Evolutionary conservation across 805 yeast genomes (phyloP).

Genomic region (Saturnispora bothae): DNA sequence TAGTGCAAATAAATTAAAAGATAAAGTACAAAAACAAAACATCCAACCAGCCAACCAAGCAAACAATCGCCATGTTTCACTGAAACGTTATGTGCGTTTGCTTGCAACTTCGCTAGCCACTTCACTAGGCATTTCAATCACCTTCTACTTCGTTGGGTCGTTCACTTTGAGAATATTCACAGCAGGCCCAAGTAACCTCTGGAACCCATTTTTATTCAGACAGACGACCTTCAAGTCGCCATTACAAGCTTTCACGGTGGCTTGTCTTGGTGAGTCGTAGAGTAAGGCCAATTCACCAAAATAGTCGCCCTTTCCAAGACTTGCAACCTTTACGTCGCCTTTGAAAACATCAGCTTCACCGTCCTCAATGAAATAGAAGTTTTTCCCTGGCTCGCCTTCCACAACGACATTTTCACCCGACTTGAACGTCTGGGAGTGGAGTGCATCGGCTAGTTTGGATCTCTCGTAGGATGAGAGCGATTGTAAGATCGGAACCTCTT

Average conservation of each 20-base stretch:
- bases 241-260: conserved; percentile 66
- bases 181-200: conserved; percentile 88
- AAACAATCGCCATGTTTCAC: too few species aligned
- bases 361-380: conserved; percentile 63
- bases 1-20: too few species aligned
- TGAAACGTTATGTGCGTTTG: too few species aligned
- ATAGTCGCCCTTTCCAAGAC: conserved; percentile 72
- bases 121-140: not conserved
- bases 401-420: conserved; percentile 65
- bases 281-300: conserved; percentile 94
- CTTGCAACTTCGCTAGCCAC: not conserved
- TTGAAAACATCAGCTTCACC: conserved; percentile 75
- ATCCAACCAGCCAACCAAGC: too few species aligned
- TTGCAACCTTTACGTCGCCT: conserved; percentile 47
- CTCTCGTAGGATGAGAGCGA: conserved; percentile 71
- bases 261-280: conserved; percentile 88
- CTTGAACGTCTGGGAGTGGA: conserved; percentile 63
- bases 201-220: conserved; percentile 84
- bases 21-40: too few species aligned
- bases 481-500: conserved; percentile 73
- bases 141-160: conserved; percentile 55
- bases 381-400: conserved; percentile 81
- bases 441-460: conserved; percentile 88
- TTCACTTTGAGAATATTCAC: conserved; percentile 78
- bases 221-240: conserved; percentile 80